These are phyloP conservation scores for Xylaria scruposa DNA, from an alignment of 495 filamentous ascomycete species.

Conservation along the genomic window DNA sequence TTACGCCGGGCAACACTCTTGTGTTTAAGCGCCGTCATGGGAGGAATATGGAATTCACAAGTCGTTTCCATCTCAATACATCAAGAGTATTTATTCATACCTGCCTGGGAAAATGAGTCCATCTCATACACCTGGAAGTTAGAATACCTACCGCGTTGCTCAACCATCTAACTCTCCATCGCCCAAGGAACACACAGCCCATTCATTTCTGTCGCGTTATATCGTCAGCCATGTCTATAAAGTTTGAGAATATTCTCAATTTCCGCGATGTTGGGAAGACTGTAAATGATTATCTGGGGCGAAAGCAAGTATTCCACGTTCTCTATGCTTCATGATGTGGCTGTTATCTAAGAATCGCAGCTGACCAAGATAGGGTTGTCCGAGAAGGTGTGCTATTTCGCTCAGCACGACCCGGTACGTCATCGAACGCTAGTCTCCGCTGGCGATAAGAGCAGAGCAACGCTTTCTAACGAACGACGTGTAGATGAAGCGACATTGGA, in stretches of 20 bases:
- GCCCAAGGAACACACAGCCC: neutral
- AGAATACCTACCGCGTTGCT: neutral
- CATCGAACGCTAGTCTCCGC: neutral
- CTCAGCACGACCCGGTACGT: conserved; percentile 70
- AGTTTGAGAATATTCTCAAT: conserved; percentile 74
- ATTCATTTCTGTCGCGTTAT: neutral
- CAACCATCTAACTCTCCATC: neutral
- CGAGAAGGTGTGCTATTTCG: conserved; percentile 74
- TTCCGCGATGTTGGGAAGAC: conserved; percentile 84
- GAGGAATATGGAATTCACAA: conserved; percentile 2
- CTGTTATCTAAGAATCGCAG: neutral
- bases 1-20: neutral
- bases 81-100: neutral
- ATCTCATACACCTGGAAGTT: neutral
- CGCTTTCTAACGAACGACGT: conserved; percentile 2
- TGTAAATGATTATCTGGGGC: conserved; percentile 65
- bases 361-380: conserved; percentile 56
- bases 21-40: neutral
- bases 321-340: neutral
- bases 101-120: neutral
- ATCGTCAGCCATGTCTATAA: conserved; percentile 31
- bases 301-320: conserved; percentile 51
- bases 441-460: neutral
- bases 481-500: conserved; percentile 71
- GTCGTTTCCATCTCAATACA: neutral